Evolutionary conservation across 1,139 yeast genomes (phyloP).

Genomic region (Candida smagusa): DNA sequence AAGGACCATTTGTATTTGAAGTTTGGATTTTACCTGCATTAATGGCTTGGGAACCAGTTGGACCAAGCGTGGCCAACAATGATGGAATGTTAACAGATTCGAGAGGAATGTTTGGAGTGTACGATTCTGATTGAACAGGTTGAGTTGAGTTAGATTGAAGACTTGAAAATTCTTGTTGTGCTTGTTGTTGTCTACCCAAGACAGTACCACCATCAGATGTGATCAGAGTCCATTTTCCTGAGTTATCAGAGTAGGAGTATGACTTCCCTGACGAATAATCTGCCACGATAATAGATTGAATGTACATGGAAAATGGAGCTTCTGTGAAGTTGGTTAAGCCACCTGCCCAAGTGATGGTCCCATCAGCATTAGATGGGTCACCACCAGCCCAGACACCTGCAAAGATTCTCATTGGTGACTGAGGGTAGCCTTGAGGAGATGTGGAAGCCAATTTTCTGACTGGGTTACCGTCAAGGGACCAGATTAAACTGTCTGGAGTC

Average conservation of each 20-base stretch:
- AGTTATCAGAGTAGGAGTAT: constrained; percentile 60
- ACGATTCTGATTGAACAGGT: constrained; percentile 3
- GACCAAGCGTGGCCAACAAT: constrained; percentile 12
- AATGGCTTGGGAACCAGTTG: constrained; percentile 8
- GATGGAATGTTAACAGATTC: constrained; percentile 6
- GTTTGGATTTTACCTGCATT: constrained; percentile 7
- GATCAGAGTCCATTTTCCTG: constrained; percentile 71
- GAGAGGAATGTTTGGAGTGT: constrained; percentile 5
- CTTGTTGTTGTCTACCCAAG: constrained; percentile 56
- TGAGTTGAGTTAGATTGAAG: constrained; percentile 16
- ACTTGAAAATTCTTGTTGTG: constrained; percentile 45
- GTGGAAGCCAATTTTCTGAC: constrained; percentile 57
- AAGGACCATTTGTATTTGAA: background rate
- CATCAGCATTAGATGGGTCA: constrained; percentile 59
- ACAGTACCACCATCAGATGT: constrained; percentile 60
- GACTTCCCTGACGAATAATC: constrained; percentile 80
- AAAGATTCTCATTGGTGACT: constrained; percentile 69
- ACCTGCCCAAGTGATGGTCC: constrained; percentile 86
- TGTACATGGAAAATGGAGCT: constrained; percentile 69
- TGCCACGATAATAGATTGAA: constrained; percentile 57
- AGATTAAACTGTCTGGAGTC: constrained; percentile 58
- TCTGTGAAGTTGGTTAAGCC: constrained; percentile 63
- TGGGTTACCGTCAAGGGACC: constrained; percentile 59
- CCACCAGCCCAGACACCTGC: constrained; percentile 86
- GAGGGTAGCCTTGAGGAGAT: constrained; percentile 66